Evolutionary conservation across 768 basidiomycete genomes (phyloP), one percentile per base, ranked within the genome.

Genomic region (Lentinula sp.): DNA sequence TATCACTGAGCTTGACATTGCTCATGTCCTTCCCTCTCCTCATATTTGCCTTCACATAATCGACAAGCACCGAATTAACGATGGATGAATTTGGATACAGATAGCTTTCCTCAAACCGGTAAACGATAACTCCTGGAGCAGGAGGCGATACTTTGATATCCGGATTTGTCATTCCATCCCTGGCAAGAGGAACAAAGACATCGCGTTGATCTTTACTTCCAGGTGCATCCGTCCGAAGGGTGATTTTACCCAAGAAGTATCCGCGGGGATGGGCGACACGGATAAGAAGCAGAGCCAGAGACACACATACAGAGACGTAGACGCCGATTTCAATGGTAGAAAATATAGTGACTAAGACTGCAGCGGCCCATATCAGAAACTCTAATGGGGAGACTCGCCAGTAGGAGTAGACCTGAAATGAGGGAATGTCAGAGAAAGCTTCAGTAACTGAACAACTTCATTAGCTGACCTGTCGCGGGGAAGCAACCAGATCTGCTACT

Each of bases 321-420:
- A 95, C 93, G 23, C 95, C 95, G 60, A 93, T 81, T 73, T 98
- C 97, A 66, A 98, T 95, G 20, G 86, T 84, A n/a, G 91, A 87
- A 78, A 98, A 98, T 51, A 99, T 73, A 8, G 94, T 95, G 66
- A 93, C 86, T 46, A 96, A 75, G 18, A 96, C 95, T 16, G 91
- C 90, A 0, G 92, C 93, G 28, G 76, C 68, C 86, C 90, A 96
- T 68, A 96, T 95, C 66, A 95, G 36, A 74, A 91, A 95, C 69
- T 99, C 97, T 54, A 98, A 75, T 0, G 97, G 97, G 0, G 91
- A 91, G 23, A 96, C 87, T 33, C 92, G 85, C 97, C 97, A 99
- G 80, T 87, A 99, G 2, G 82, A 80, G 74, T 89, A 98, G 15
- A 90, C 87, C 73, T 91, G 77, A 60, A 5, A 62, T 45, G 6